These are phyloP conservation scores for Triangularia verruculosa DNA, from an alignment of 2,329 filamentous ascomycete genomes.

Conservation along the genomic window DNA sequence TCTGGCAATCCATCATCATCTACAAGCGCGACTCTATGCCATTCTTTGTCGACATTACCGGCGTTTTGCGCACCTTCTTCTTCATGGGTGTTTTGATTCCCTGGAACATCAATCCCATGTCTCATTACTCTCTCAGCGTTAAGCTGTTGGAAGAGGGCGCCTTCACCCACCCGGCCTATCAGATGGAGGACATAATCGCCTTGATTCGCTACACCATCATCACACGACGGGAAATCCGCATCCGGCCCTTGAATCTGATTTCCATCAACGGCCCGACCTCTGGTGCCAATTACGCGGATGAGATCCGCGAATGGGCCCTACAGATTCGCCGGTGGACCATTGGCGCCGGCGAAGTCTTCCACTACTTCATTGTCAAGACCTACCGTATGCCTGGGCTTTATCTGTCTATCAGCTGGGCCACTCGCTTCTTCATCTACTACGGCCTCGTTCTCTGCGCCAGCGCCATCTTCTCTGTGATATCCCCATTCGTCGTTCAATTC, in stretches of 20 bases:
- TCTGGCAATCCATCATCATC: conserved; percentile 20
- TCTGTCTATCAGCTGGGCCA: conserved; percentile 16
- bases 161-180: conserved; percentile 19
- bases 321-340: conserved; percentile 18
- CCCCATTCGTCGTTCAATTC: conserved; percentile 10
- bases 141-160: conserved; percentile 17
- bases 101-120: conserved; percentile 21
- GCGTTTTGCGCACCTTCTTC: conserved; percentile 18
- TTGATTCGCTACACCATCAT: conserved; percentile 19
- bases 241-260: conserved; percentile 13
- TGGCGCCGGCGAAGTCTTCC: conserved; percentile 18
- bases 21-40: conserved; percentile 18
- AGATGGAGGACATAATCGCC: conserved; percentile 20
- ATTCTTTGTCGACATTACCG: conserved; percentile 20
- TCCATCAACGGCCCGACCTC: conserved; percentile 19
- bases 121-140: conserved; percentile 15
- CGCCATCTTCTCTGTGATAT: conserved; percentile 10
- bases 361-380: conserved; percentile 19
- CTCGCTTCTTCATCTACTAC: conserved; percentile 15
- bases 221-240: conserved; percentile 15
- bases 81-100: conserved; percentile 19
- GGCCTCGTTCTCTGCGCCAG: conserved; percentile 17
- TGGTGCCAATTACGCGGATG: conserved; percentile 13
- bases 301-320: conserved; percentile 17
- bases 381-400: conserved; percentile 15